Base-by-base conservation (phyloP, 495 filamentous ascomycete genomes). In the Aspergillus biplanus region DNA sequence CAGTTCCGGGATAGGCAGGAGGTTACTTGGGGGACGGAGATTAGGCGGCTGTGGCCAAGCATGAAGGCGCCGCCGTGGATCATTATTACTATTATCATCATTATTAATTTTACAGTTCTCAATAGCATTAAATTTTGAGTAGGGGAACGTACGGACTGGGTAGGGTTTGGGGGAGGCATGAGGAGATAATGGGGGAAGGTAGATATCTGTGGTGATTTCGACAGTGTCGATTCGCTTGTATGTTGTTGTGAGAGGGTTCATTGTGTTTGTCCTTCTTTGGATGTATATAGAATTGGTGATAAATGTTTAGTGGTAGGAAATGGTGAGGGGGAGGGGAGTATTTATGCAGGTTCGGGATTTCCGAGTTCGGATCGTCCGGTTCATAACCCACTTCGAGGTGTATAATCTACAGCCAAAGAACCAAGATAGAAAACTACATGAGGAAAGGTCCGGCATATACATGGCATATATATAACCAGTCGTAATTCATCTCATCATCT, bases 51-150 rank as follows among this genome's bases (percentile, higher is more conserved):
- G 59, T 74, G 67, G 49, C 73, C 74, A 33, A 76, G 72, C 72
- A 78, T 78, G 61, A 78, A 78, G 33, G 71, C 73, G 35, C 75
- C 75, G 54, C 74, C 74, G 67, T 78, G 75, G 53, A 78, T 77
- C 53, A 72, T 64, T 46, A 78, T 75, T 32, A 78, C 75, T 75
- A 37, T 5, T 49, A 39, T 46, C 35, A 15, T 60, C 42, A 48
- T 33, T 44, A 54, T 15, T 16, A 46, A 16, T 8, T 56, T 48
- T 52, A 11, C 18, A 18, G 6, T 11, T 50, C 7, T 44, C 3
- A 50, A 50, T 18, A 50, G 21, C 11, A 50, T 50, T 6, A 33
- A 16, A 2, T 48, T 57, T 49, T 6, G 12, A 49, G 34, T 37
- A 32, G 37, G 44, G 6, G 18, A n/a, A 72, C 71, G 34, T 61